Evolutionary conservation across 352 stramenopile species (phyloP), one percentile per base, ranked within the genome.

Genomic region (Globisporangium cederbergense): DNA sequence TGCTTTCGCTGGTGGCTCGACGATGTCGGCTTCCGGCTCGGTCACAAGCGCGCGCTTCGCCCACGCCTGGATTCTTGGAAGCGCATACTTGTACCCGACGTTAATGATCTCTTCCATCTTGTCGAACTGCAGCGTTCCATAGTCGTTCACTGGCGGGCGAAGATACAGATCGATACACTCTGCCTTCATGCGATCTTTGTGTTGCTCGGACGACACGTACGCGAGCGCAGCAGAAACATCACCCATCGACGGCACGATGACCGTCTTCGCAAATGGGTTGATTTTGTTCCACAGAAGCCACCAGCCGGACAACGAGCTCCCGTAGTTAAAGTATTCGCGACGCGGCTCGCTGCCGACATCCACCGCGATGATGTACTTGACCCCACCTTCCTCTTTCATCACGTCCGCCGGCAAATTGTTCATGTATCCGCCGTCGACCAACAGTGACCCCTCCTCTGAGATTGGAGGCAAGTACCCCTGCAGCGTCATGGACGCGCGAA

Each of bases 321-420:
- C 89, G 38, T 97, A 97, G 43, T 76, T 76, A 64, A 86, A 93
- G 34, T 91, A 93, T 6, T 91, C 78, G 0, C 78, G 86, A 2
- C 82, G 75, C 2, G 81, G 77, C 38, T 96, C 87, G 42, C 87
- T 93, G 30, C 86, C 88, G 13, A 98, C 91, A 72, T 97, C 90
- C 2, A 97, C 88, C 4, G 90, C 92, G 30, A 98, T 77, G 47
- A 97, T 89, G 57, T 92, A 94, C 62, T 93, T 90, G 59, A 97
- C 93, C 8, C 88, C 88, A 4, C 86, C 80, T 67, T 97, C 83
- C 43, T 95, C 84, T 60, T 91, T 88, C 79, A 98, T 97, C 36
- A 98, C 81, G 66, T 98, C 90, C 1, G 86, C 91, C 3, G 93
- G 92, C 11, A 98, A 70, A 61, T 98, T 98, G 75, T 98, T 98